Base-by-base conservation (phyloP, 1,139 yeast species). In the Wickerhamomyces sp. region DNA sequence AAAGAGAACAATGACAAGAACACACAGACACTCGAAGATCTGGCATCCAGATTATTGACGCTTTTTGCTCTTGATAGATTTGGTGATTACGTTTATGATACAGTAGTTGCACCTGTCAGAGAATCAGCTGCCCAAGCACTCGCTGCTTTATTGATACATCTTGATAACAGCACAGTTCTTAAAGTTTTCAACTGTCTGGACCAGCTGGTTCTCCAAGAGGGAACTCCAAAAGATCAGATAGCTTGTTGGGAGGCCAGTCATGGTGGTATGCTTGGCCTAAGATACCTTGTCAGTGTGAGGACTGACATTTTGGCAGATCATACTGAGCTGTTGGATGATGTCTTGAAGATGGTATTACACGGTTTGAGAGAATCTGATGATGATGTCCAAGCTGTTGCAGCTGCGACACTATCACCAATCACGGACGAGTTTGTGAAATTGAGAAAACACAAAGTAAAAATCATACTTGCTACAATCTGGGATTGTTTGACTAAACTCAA, bases 31-130 rank as follows among this genome's bases (percentile, higher is more conserved):
- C 66, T 93, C 26, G 96, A 91, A 56, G 98, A 93, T 57, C 66
- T 91, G 45, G 83, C 95, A 1, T 88, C 94, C 20, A 72, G 96
- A 41, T 57, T 93, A 30, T 72, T 95, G 55, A 84, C 95, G 12
- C 67, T 93, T 16, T 87, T 93, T 60, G 93, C 96, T 4, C 68
- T 91, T 38, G 99, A 93, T 60, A 66, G 97, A 51, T 93, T 93
- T 61, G 98, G 97, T 37, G 99, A 93, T 61, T 93, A 86, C 57
- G 95, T 93, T 26, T 84, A 95, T 31, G 99, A 93, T 57, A 93
- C 95, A 7, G 99, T 93, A 13, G 95, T 93, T 26, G 98, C 97
- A 0, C 99, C 99, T 0, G 97, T 93, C 4, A 69, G 98, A 51
- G 99, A 93, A 61, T 87, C 96, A 18, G 87, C 93, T 21, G 96